A percentile compares a stretch with the other conserved stretches of the same genome.
phyloP scores from a whole-genome alignment of 495 filamentous ascomycete species.

The Cairneyella variabilis region DNA sequence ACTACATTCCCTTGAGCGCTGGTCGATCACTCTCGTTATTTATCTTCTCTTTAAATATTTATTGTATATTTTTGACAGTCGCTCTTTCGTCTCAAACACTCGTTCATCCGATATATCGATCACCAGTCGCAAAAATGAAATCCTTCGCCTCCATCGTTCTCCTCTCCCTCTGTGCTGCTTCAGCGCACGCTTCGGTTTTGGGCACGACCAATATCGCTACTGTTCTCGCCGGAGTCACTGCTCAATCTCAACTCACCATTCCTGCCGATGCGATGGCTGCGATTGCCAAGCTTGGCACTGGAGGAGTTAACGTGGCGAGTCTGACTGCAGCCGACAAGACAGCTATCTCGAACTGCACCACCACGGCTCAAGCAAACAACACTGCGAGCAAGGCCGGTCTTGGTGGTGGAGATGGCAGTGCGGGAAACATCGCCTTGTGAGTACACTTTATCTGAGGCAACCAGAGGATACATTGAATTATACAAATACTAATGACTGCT shows the following conservation, averaged over 20 bases:
- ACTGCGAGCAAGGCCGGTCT: slow-evolving; percentile 1
- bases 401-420: slow-evolving; percentile 7
- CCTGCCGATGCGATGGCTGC: slow-evolving; percentile 16
- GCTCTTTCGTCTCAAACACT: background rate
- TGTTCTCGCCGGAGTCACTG: slow-evolving; percentile 11
- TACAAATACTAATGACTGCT: background rate
- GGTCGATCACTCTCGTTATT: slow-evolving; percentile 12
- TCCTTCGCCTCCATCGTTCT: slow-evolving; percentile 1
- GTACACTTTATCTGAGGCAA: background rate
- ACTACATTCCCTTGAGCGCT: slow-evolving; percentile 8
- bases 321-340: slow-evolving; percentile 12
- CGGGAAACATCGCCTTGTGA: slow-evolving; percentile 17
- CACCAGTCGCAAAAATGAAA: slow-evolving; percentile 2
- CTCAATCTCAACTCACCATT: slow-evolving; percentile 9
- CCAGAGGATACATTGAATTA: too few species aligned
- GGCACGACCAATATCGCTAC: slow-evolving; percentile 20
- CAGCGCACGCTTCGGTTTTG: slow-evolving; percentile 13
- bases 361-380: background rate
- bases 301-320: slow-evolving; percentile 6
- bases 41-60: background rate
- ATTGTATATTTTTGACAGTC: background rate
- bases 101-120: background rate
- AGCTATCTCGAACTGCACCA: background rate
- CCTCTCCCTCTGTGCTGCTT: slow-evolving; percentile 10
- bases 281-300: slow-evolving; percentile 14